A percentile compares a stretch with the other conserved stretches of the same genome.
Conservation (phyloP, 208 protist genomes). For the Sergeia podlipaevii region DNA sequence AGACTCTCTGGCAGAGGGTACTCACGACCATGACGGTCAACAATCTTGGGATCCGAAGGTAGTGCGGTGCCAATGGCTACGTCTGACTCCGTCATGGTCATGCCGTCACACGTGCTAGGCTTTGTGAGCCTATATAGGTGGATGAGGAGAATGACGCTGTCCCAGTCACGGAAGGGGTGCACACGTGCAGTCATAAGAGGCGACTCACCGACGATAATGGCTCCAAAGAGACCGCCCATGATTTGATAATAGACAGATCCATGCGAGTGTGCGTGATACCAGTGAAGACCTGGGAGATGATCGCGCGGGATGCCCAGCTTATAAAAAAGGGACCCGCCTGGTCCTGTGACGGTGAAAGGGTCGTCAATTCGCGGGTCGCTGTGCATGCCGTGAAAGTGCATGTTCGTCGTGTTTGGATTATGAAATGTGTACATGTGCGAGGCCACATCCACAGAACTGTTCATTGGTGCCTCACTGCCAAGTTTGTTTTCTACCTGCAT, state of each 20-base stretch:
- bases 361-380: slow-evolving; percentile 63
- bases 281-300: slow-evolving; percentile 78
- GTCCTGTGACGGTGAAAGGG: slow-evolving; percentile 45
- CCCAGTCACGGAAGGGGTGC: slow-evolving; percentile 33
- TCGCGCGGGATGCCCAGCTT: slow-evolving; percentile 58
- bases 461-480: slow-evolving; percentile 16
- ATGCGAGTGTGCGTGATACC: slow-evolving; percentile 86
- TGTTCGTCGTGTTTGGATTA: slow-evolving; percentile 69
- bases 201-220: slow-evolving; percentile 61
- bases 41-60: slow-evolving; percentile 43
- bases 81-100: slow-evolving; percentile 43
- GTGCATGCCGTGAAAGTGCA: slow-evolving; percentile 86
- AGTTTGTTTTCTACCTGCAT: slow-evolving; percentile 62
- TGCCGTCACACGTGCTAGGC: slow-evolving; percentile 54
- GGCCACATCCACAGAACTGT: slow-evolving; percentile 1
- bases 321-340: slow-evolving; percentile 51
- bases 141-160: slow-evolving; percentile 49
- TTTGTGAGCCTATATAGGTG: slow-evolving; percentile 67
- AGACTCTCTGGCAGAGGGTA: slow-evolving; percentile 48
- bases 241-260: slow-evolving; percentile 66
- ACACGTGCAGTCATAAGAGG: slow-evolving; percentile 29
- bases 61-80: slow-evolving; percentile 38
- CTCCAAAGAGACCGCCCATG: slow-evolving; percentile 81
- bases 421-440: slow-evolving; percentile 60
- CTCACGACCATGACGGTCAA: slow-evolving; percentile 28